Conservation (phyloP, 2,329 filamentous ascomycete species). For the Xylaria sp. region DNA sequence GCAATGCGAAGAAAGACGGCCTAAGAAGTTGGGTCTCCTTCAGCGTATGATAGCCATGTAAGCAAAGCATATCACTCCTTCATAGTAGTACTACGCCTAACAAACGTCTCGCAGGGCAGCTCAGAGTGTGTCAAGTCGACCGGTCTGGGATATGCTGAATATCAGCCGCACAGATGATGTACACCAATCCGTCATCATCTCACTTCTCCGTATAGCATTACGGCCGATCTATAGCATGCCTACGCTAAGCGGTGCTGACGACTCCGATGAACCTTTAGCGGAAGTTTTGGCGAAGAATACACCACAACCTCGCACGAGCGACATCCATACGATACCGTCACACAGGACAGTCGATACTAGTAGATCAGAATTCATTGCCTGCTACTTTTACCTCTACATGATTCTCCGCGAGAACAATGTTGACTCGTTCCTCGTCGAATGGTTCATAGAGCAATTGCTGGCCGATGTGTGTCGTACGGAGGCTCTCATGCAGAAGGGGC, state of each 20-base stretch:
- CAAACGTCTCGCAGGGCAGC: conserved; percentile 51
- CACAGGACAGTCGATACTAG: conserved; percentile 50
- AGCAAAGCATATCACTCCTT: conserved; percentile 30
- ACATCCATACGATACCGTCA: conserved; percentile 28
- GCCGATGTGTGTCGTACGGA: conserved; percentile 57
- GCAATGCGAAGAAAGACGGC: conserved; percentile 44
- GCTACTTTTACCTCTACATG: conserved; percentile 59
- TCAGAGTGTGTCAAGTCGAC: conserved; percentile 53
- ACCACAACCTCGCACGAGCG: conserved; percentile 36
- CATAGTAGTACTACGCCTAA: conserved; percentile 33
- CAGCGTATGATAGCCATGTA: conserved; percentile 58
- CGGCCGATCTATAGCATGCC: conserved; percentile 52
- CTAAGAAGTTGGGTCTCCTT: conserved; percentile 50
- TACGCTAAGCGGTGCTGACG: conserved; percentile 42
- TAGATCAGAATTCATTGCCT: conserved; percentile 58
- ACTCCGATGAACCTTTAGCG: conserved; percentile 43
- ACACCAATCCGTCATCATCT: conserved; percentile 58
- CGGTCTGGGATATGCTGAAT: conserved; percentile 53
- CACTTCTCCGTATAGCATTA: conserved; percentile 56
- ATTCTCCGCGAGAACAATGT: conserved; percentile 56
- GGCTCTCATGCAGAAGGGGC: conserved; percentile 53
- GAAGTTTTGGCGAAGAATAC: conserved; percentile 45
- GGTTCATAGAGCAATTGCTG: conserved; percentile 58
- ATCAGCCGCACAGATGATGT: conserved; percentile 53
- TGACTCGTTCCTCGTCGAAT: conserved; percentile 57